These are phyloP conservation scores for Colletotrichum melonis DNA, from an alignment of 2,329 filamentous ascomycete genomes.

Conservation along the genomic window DNA sequence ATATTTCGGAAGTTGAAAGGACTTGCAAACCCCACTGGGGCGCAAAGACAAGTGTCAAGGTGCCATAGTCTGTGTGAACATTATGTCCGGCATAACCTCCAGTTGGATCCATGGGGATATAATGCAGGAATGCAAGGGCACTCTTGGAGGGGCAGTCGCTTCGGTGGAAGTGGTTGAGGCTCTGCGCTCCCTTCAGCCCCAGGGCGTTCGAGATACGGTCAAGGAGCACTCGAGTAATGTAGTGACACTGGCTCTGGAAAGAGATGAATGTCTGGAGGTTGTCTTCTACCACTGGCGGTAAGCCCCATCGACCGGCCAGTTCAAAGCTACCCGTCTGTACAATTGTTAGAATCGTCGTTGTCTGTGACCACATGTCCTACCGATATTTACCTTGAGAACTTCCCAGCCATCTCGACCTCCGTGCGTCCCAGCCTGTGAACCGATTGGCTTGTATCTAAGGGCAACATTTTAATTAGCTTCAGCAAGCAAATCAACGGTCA, in stretches of 20 bases:
- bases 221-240: background rate
- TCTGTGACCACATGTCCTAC: too few species aligned
- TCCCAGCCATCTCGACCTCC: background rate
- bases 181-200: background rate
- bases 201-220: background rate
- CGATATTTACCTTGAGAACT: background rate
- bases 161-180: background rate
- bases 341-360: background rate
- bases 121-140: background rate
- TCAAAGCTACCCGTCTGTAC: background rate
- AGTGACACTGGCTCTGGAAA: slow-evolving; percentile 3
- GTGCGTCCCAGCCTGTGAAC: background rate
- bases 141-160: background rate
- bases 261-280: background rate
- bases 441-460: background rate
- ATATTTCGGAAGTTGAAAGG: background rate
- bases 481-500: too few species aligned
- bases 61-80: background rate
- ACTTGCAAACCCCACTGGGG: background rate
- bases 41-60: background rate
- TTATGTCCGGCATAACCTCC: background rate
- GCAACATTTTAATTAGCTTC: background rate
- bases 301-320: background rate
- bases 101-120: background rate
- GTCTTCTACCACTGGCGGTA: background rate